Evolutionary conservation across 2,329 filamentous ascomycete species (phyloP), one percentile per base, ranked within the genome.

Genomic region (Venturia oleaginea): DNA sequence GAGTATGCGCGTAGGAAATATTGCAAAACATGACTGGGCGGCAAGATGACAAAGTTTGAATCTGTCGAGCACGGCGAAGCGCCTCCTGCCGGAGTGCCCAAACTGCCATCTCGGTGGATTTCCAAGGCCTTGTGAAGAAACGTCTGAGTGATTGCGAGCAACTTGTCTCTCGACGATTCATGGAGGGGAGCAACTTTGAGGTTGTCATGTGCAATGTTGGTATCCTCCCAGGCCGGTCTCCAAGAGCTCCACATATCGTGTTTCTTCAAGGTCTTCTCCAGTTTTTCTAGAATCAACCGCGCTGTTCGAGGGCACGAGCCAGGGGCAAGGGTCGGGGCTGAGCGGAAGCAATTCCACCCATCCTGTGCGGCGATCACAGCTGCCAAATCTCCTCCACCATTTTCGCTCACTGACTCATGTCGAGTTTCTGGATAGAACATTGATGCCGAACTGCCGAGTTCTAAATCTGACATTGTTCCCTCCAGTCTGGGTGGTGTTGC

Each of bases 121-220:
- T 88, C 85, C 3, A 89, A 79, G 1, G 87, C 87, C 70, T 88
- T 89, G 74, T 88, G 85, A 10, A 90, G 76, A 71, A 89, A 89
- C 51, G 80, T 84, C 71, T 89, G 87, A 0, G 86, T 88, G 67
- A 89, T 88, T 60, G 86, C 86, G n/a, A 89, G 80, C 69, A 90
- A 82, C 71, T 85, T 86, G 71, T 90, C 87, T 38, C 87, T 80
- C 2, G 86, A 86, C 55, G 80, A 76, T 64, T 82, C 80, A 57
- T 80, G 79, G 60, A 83, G 70, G 42, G 76, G 78, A 69, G 80
- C 76, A 15, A 82, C 79, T 4, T 74, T 74, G 51, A 83, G 72
- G 51, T 77, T 75, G 37, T 80, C 77, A 40, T 76, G 76, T 24
- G 77, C 74, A 62, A 78, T 77, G 63, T 82, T 79, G 8, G 75